phyloP scores from a whole-genome alignment of 2,329 filamentous ascomycete species.

The Xylaria sp. region DNA sequence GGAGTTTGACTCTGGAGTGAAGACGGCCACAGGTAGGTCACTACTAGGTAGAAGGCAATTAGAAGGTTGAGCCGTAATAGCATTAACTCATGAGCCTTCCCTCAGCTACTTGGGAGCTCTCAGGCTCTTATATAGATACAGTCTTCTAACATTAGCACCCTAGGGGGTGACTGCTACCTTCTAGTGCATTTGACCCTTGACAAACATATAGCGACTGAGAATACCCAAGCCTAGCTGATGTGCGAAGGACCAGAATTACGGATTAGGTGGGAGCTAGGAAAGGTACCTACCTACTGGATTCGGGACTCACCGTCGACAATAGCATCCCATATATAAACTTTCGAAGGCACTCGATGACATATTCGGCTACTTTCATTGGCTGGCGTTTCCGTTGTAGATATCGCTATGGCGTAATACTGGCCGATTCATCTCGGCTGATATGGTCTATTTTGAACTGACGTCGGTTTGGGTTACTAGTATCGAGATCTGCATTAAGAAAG shows the following conservation, averaged over 20 bases:
- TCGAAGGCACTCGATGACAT: neutral
- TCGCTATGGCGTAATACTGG: neutral
- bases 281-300: neutral
- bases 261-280: neutral
- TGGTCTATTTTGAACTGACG: neutral
- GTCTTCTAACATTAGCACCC: too few relatives aligned
- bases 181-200: too few relatives aligned
- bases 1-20: too few relatives aligned
- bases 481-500: neutral
- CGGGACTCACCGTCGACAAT: neutral
- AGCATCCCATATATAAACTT: neutral
- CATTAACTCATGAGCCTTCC: too few relatives aligned
- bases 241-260: neutral
- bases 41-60: too few relatives aligned
- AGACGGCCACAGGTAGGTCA: too few relatives aligned
- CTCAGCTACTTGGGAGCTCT: too few relatives aligned
- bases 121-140: too few relatives aligned
- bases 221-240: neutral
- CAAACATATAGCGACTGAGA: too few relatives aligned
- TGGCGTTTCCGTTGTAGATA: neutral
- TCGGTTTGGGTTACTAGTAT: neutral
- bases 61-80: too few relatives aligned
- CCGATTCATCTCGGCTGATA: conserved; percentile 1
- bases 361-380: neutral
- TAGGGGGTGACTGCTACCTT: too few relatives aligned